phyloP scores from a whole-genome alignment of 2,329 filamentous ascomycete species.

The Verticillium isaacii region DNA sequence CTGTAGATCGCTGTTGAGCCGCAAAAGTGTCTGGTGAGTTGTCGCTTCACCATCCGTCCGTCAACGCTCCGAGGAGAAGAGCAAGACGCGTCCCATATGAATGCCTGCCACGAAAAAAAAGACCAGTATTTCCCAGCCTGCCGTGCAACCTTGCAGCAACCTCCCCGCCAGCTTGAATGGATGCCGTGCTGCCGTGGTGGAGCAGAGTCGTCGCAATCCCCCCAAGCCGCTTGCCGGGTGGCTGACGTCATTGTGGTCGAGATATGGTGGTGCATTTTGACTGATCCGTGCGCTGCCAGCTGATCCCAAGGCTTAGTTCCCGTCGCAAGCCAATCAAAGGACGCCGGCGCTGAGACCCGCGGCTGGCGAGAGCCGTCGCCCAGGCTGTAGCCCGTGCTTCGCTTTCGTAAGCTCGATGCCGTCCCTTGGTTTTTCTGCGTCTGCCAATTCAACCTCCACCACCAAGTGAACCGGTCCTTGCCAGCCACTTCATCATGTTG shows the following conservation, averaged over 20 bases:
- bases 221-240: not conserved
- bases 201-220: not conserved
- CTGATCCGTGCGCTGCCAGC: too few relatives aligned
- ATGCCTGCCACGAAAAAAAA: not conserved
- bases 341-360: too few relatives aligned
- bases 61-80: not conserved
- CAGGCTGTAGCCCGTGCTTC: too few relatives aligned
- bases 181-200: not conserved
- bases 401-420: not conserved
- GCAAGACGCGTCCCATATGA: not conserved
- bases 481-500: not conserved
- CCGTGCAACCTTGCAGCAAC: not conserved
- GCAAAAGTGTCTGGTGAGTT: too few relatives aligned
- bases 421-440: too few relatives aligned
- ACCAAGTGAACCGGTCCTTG: not conserved
- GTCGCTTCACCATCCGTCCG: not conserved
- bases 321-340: too few relatives aligned
- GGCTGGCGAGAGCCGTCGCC: too few relatives aligned
- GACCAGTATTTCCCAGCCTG: not conserved
- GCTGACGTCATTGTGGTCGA: not conserved
- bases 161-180: not conserved
- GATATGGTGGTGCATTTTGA: not conserved
- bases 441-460: too few relatives aligned
- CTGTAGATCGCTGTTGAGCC: too few relatives aligned
- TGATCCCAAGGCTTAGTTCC: too few relatives aligned